Base-by-base conservation (phyloP, 2,329 filamentous ascomycete species). In the Knufia petricola region DNA sequence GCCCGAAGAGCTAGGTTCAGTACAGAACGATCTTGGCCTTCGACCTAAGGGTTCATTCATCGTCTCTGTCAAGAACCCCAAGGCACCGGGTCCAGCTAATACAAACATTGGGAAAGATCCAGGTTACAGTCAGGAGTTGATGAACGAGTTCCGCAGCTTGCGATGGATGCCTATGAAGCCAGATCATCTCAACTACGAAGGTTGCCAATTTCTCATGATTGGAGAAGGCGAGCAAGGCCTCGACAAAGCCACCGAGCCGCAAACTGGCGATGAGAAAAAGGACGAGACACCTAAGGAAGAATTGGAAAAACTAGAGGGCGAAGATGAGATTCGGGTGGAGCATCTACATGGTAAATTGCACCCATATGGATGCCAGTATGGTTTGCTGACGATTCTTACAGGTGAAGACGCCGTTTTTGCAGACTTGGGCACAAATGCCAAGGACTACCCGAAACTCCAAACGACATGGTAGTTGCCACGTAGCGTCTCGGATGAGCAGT, bases 11-110 rank as follows among this genome's bases (percentile, higher is more conserved):
- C 62, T 85, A 1, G 82, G 81, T 1, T 77, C 87, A 43, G 74
- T 92, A 0, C 87, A 94, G 64, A 72, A 77, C 32, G 81, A 87
- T 49, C 73, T 95, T 10, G 87, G 88, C 0, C 63, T 95, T 4
- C 72, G 75, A 32, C 67, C 78, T 26, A 79, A 82, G 55, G 87
- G 85, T 1, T 86, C 83, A 63, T 94, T 88, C 64, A 76, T 90
- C 46, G 65, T 90, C 46, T 86, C 81, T 55, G 80, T 85, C 24
- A 87, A 88, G 68, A 95, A 94, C 57, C 88, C 88, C 0, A 73
- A 82, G 49, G 79, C 75, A 30, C 73, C 79, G 2, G 79, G 81
- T 0, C 85, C 86, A 0, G 71, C 76, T 2, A 77, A 77, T 52
- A 77, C 79, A 1, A 73, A 71, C 39, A 68, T 94, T 1, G 78